Evolutionary conservation across 139 green algal species (phyloP).

Genomic region (Zygnema circumcarinatum): DNA sequence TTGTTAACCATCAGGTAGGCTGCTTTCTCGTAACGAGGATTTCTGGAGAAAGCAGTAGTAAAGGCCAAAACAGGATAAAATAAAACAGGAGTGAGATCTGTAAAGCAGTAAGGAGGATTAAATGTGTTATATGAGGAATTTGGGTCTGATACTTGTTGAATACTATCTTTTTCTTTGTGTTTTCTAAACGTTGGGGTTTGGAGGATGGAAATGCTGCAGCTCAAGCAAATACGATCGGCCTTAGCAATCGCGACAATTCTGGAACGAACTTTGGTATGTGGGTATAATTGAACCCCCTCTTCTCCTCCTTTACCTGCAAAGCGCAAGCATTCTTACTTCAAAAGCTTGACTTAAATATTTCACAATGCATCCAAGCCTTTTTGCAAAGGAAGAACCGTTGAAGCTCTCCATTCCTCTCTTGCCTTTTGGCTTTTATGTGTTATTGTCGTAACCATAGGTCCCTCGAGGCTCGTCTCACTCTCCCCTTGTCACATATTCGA

Average conservation of each 20-base stretch:
- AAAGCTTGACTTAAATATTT: neutral
- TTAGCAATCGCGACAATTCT: slow-evolving; percentile 52
- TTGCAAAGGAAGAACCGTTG: slow-evolving; percentile 1
- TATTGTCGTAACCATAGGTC: neutral
- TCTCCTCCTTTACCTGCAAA: neutral
- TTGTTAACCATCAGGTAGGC: slow-evolving; percentile 82
- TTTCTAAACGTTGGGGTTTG: too few relatives aligned
- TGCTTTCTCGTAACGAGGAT: neutral
- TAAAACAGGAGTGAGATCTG: too few relatives aligned
- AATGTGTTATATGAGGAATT: too few relatives aligned
- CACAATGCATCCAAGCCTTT: neutral
- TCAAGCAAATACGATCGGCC: slow-evolving; percentile 2
- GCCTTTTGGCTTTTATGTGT: too few relatives aligned
- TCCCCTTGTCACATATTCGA: neutral
- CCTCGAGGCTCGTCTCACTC: neutral
- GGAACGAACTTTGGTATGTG: slow-evolving; percentile 41
- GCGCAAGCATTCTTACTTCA: too few relatives aligned
- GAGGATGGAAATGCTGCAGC: neutral
- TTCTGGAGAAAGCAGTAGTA: neutral
- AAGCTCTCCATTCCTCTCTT: neutral
- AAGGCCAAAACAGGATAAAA: too few relatives aligned
- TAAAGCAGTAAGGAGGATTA: too few relatives aligned
- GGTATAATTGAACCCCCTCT: neutral
- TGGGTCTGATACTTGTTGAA: too few relatives aligned
- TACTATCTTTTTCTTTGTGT: too few relatives aligned